These are phyloP conservation scores for Vitellaria paradoxa DNA, from an alignment of 179 eudicot species.

Conservation along the genomic window DNA sequence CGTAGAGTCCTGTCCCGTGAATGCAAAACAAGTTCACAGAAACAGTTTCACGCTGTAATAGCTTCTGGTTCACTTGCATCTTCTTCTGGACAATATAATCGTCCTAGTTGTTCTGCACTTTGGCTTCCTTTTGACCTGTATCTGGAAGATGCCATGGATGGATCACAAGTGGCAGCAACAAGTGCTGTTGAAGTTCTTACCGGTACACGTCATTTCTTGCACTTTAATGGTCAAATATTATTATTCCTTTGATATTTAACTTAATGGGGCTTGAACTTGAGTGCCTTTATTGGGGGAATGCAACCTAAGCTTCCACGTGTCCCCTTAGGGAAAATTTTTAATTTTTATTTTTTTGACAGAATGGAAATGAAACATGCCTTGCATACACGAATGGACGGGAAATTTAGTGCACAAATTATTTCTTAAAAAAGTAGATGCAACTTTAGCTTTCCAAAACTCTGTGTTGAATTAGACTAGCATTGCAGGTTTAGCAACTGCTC, in stretches of 20 bases:
- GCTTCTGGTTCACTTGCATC: conserved; percentile 51
- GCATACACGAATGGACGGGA: too few species aligned
- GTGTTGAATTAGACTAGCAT: conserved; percentile 1
- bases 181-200: conserved; percentile 84
- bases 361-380: too few species aligned
- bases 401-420: background rate
- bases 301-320: too few species aligned
- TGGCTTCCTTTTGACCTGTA: conserved; percentile 93
- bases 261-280: too few species aligned
- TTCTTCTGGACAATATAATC: conserved; percentile 53
- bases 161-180: conserved; percentile 66
- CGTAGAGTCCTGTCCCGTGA: conserved; percentile 39
- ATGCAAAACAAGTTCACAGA: conserved; percentile 32
- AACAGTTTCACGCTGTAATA: conserved; percentile 45
- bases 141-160: conserved; percentile 84
- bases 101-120: conserved; percentile 50
- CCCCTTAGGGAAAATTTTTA: too few species aligned
- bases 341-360: too few species aligned
- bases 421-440: background rate
- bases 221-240: background rate
- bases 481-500: conserved; percentile 73
- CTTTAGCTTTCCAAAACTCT: background rate
- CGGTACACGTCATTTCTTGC: conserved; percentile 36
- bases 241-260: too few species aligned
- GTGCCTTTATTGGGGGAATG: too few species aligned